Conservation (phyloP, 2,329 filamentous ascomycete species). For the Fusarium sp. region DNA sequence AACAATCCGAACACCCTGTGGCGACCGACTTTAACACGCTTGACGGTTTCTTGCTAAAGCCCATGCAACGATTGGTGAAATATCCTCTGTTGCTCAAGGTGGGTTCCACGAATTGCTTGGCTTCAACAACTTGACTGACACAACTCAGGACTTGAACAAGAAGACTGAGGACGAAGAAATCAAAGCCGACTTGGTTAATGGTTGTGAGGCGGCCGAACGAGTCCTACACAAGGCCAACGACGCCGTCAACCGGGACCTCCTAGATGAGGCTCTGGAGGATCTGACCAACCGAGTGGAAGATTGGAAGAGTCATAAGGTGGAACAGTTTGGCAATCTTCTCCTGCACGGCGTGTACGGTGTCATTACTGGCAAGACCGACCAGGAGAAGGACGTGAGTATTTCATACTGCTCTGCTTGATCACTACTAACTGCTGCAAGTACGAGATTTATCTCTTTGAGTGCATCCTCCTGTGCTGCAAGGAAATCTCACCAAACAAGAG, state of each 20-base stretch:
- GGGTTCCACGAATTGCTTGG: slow-evolving; percentile 43
- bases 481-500: slow-evolving; percentile 87
- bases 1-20: slow-evolving; percentile 79
- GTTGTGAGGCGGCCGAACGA: slow-evolving; percentile 84
- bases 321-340: slow-evolving; percentile 90
- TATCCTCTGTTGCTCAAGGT: slow-evolving; percentile 92
- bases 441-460: slow-evolving; percentile 97
- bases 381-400: slow-evolving; percentile 84
- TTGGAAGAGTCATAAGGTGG: slow-evolving; percentile 93
- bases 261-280: slow-evolving; percentile 86
- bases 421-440: slow-evolving; percentile 70
- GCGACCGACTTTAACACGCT: slow-evolving; percentile 89
- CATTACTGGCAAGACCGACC: slow-evolving; percentile 87
- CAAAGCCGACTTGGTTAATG: slow-evolving; percentile 78
- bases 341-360: slow-evolving; percentile 93
- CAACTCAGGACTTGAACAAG: slow-evolving; percentile 81
- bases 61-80: slow-evolving; percentile 94
- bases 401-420: slow-evolving; percentile 43
- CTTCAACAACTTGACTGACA: slow-evolving; percentile 41
- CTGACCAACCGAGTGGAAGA: slow-evolving; percentile 88
- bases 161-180: slow-evolving; percentile 81
- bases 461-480: slow-evolving; percentile 96
- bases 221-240: slow-evolving; percentile 89
- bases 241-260: slow-evolving; percentile 88
- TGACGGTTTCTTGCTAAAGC: slow-evolving; percentile 93